Evolutionary conservation across 2,329 filamentous ascomycete genomes (phyloP), one percentile per base, ranked within the genome.

Genomic region (Hypoxylon sp.): DNA sequence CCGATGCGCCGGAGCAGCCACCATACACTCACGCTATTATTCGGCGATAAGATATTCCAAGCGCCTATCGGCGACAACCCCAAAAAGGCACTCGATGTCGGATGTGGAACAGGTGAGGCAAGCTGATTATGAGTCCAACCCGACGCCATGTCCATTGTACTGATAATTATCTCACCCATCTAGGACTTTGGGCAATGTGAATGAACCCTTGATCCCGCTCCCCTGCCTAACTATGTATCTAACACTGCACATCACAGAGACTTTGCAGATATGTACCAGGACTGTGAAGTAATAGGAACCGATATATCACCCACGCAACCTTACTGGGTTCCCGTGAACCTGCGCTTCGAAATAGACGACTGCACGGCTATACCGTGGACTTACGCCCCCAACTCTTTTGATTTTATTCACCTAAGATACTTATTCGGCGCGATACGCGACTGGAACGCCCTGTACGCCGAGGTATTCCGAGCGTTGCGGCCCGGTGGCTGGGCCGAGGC

Each of bases 241-340:
- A 55, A 52, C 26, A 26, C 13, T 19, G 3, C 46, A 31, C 39
- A 33, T 13, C 3, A 26, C 50, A 74, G 71, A 35, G 67, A 73
- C 46, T 71, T 71, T 50, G 70, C 65, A 19, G 72, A 71, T 56
- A 63, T 65, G 10, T 67, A 48, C 52, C 70, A 64, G 3, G 26
- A 48, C 10, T 65, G 63, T 50, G 67, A 76, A 64, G 74, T 77
- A 14, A 72, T 73, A 22, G 74, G 73, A 2, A 74, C 70, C 6
- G 73, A 75, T 59, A 67, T 75, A 22, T 74, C 71, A 5, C 72
- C 72, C 0, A 74, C 64, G 24, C 75, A 76, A 31, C 70, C 73
- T 3, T 35, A 26, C 11, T 73, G 71, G 71, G 53, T 68, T 5
- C 70, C 71, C 1, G 60, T 63, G 3, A 73, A 73, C 63, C 56